phyloP scores from a whole-genome alignment of 108 stramenopile genomes.

The Skeletonema menzelii region DNA sequence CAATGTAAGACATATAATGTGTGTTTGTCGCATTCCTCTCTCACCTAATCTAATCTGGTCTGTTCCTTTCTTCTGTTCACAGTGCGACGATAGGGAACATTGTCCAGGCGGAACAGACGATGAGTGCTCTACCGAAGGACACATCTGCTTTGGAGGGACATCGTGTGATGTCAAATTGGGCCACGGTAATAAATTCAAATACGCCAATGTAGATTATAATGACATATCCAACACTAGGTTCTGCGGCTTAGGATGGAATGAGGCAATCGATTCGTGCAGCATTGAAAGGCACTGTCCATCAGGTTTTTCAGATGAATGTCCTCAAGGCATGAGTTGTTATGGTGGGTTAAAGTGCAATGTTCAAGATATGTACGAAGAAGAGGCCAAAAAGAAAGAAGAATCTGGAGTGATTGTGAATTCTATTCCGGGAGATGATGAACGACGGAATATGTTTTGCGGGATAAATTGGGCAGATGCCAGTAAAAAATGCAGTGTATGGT shows the following conservation, averaged over 20 bases:
- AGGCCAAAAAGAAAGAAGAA: conserved; percentile 1
- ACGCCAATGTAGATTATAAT: conserved; percentile 29
- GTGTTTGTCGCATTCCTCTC: background rate
- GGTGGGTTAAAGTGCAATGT: conserved; percentile 36
- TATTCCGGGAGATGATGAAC: conserved; percentile 29
- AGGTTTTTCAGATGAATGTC: conserved; percentile 31
- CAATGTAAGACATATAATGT: background rate
- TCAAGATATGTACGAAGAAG: conserved; percentile 22
- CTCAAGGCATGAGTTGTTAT: conserved; percentile 20
- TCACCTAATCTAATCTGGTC: background rate
- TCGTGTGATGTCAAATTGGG: conserved; percentile 21
- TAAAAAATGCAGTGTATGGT: conserved; percentile 26
- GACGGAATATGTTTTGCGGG: conserved; percentile 33
- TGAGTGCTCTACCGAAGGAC: conserved; percentile 13
- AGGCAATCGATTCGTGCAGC: conserved; percentile 22
- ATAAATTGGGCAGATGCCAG: conserved; percentile 34
- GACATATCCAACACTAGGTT: conserved; percentile 24
- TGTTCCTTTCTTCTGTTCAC: background rate
- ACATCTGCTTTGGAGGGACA: conserved; percentile 41
- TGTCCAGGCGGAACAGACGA: conserved; percentile 24
- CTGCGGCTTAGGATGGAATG: conserved; percentile 29
- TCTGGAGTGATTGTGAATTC: background rate
- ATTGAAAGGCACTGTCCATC: conserved; percentile 37
- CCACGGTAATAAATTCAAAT: conserved; percentile 25
- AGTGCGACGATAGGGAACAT: conserved; percentile 31